Conservation (phyloP, 1,284 basidiomycete genomes). For the Pisolithus thermaeus region DNA sequence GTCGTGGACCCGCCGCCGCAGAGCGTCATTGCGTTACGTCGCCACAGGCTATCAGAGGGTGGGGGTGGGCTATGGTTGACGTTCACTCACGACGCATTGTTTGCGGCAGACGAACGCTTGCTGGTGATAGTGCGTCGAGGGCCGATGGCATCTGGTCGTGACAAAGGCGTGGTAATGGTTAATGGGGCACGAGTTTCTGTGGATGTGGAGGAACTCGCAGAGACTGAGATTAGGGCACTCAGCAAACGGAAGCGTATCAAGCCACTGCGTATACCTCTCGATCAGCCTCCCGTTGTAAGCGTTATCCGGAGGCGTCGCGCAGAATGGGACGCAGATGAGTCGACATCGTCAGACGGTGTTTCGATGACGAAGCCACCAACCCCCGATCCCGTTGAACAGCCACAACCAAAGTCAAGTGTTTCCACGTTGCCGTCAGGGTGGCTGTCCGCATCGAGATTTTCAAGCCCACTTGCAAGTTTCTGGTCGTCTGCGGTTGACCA, state of each 20-base stretch:
- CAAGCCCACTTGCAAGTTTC: slow-evolving; percentile 67
- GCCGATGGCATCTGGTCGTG: slow-evolving; percentile 49
- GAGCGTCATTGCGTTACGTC: slow-evolving; percentile 74
- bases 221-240: slow-evolving; percentile 82
- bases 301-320: slow-evolving; percentile 62
- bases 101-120: slow-evolving; percentile 73
- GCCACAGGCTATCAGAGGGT: slow-evolving; percentile 81
- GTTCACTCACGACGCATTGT: slow-evolving; percentile 79
- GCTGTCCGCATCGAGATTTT: slow-evolving; percentile 54
- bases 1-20: slow-evolving; percentile 94
- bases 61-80: slow-evolving; percentile 98
- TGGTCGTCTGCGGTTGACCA: slow-evolving; percentile 73
- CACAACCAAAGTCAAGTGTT: slow-evolving; percentile 5
- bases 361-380: slow-evolving; percentile 22
- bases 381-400: slow-evolving; percentile 15
- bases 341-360: slow-evolving; percentile 15
- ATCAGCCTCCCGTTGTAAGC: slow-evolving; percentile 81
- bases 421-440: slow-evolving; percentile 24
- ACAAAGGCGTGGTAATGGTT: slow-evolving; percentile 79
- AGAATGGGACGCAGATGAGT: slow-evolving; percentile 53
- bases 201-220: slow-evolving; percentile 88
- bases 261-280: slow-evolving; percentile 83
- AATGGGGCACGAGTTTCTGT: slow-evolving; percentile 86
- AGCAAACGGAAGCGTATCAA: slow-evolving; percentile 84
- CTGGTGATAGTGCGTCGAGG: slow-evolving; percentile 75